Percentiles rank a stretch among this genome's conserved stretches.
Evolutionary conservation across 2,329 filamentous ascomycete genomes (phyloP).

Genomic region (Fusarium citri): DNA sequence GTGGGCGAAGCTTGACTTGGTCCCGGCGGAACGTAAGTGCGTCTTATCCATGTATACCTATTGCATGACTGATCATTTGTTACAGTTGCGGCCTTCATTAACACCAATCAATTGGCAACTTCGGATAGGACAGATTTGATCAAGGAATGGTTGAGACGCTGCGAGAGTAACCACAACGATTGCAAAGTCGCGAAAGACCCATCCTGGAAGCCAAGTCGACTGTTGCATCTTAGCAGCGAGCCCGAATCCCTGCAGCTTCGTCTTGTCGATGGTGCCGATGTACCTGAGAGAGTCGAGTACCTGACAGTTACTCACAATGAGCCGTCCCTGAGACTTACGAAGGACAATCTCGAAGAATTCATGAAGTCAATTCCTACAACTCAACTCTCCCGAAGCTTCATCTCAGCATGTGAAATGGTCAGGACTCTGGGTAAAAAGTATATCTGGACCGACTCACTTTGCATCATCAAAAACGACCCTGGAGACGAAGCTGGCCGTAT

Average conservation of each 20-base stretch:
- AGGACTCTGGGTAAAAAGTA: not conserved
- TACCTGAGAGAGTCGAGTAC: not conserved
- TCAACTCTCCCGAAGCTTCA: not conserved
- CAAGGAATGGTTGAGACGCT: not conserved
- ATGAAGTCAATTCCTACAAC: not conserved
- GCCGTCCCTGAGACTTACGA: not conserved
- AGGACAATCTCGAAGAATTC: not conserved
- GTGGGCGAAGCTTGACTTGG: conserved; percentile 8
- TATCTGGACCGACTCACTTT: not conserved
- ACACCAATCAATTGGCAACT: not conserved
- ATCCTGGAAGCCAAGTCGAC: not conserved
- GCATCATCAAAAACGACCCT: not conserved
- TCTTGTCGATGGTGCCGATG: not conserved
- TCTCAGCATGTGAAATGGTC: not conserved
- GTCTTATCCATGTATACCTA: not conserved
- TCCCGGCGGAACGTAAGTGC: not conserved
- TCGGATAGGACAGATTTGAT: not conserved
- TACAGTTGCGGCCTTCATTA: not conserved
- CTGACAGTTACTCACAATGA: not conserved
- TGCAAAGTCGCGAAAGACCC: not conserved
- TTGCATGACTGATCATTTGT: not conserved
- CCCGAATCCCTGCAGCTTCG: not conserved
- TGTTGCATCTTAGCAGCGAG: not conserved
- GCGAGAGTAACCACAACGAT: not conserved
- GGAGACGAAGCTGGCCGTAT: not conserved